These are phyloP conservation scores for Lactifluus rugatus DNA, from an alignment of 768 basidiomycete species.

Conservation along the genomic window DNA sequence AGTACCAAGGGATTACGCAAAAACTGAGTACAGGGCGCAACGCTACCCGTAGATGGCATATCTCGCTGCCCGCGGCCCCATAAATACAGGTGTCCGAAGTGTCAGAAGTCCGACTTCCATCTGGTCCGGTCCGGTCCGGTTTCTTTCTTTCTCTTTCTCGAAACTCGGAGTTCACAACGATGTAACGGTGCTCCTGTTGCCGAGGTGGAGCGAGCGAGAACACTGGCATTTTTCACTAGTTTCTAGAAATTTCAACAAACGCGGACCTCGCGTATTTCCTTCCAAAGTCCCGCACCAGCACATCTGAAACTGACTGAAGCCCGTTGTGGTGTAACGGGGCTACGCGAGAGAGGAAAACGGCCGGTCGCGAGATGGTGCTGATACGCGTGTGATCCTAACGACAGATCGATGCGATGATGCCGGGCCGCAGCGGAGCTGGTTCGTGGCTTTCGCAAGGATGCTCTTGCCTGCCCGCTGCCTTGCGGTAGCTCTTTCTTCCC, in stretches of 20 bases:
- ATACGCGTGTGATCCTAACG: neutral
- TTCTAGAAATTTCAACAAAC: neutral
- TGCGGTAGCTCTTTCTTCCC: neutral
- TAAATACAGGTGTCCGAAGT: too few relatives aligned
- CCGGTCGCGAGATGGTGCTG: neutral
- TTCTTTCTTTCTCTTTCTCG: neutral
- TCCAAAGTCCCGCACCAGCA: neutral
- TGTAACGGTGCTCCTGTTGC: too few relatives aligned
- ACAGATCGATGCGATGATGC: neutral
- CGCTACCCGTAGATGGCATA: too few relatives aligned
- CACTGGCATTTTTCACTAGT: neutral
- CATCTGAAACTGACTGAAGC: neutral
- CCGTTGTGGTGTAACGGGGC: neutral
- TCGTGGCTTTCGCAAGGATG: neutral
- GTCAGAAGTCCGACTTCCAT: neutral
- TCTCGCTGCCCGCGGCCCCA: too few relatives aligned
- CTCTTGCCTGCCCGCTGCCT: slow-evolving; percentile 6
- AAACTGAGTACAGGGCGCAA: too few relatives aligned
- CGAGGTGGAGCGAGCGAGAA: neutral
- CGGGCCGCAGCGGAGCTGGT: slow-evolving; percentile 4
- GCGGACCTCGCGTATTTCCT: neutral
- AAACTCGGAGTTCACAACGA: too few relatives aligned
- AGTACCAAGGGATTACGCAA: too few relatives aligned
- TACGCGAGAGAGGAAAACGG: neutral
- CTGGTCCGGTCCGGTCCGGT: neutral